These are phyloP conservation scores for Yamadazyma dendronema DNA, from an alignment of 1,139 yeast species.

Conservation along the genomic window DNA sequence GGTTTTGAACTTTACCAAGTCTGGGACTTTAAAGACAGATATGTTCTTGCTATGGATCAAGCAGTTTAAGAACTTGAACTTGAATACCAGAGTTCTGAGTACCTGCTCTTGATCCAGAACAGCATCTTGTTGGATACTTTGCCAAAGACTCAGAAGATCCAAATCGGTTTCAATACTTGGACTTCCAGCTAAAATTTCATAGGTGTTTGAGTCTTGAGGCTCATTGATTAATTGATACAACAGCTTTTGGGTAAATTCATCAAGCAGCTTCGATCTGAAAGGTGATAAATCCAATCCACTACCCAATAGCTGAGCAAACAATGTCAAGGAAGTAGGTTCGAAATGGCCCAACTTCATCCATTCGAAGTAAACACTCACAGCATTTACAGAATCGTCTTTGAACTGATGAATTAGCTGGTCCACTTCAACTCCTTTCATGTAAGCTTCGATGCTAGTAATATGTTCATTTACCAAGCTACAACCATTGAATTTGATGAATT, in stretches of 20 bases:
- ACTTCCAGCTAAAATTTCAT: conserved; percentile 9
- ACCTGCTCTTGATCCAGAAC: conserved; percentile 26
- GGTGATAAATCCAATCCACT: conserved; percentile 7
- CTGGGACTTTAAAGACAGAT: conserved; percentile 5
- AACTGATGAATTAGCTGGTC: not conserved
- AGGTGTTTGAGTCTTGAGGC: conserved; percentile 7
- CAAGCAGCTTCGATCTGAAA: conserved; percentile 1
- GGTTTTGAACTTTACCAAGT: conserved; percentile 18
- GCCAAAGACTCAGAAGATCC: conserved; percentile 18
- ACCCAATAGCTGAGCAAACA: conserved; percentile 13
- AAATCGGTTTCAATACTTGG: not conserved
- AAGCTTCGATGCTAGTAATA: conserved; percentile 19
- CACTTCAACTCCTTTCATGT: not conserved
- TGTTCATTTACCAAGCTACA: conserved; percentile 32
- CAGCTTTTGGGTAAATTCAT: conserved; percentile 1
- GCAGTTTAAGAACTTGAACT: conserved; percentile 33
- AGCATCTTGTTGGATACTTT: conserved; percentile 21
- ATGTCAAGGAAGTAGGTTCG: not conserved
- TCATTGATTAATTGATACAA: conserved; percentile 4
- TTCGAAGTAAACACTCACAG: conserved; percentile 8
- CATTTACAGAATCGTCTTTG: conserved; percentile 3
- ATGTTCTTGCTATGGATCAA: conserved; percentile 12
- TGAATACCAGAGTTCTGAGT: conserved; percentile 26
- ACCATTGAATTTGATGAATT: conserved; percentile 46
- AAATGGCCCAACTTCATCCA: not conserved